These are phyloP conservation scores for Inonotus obliquus DNA, from an alignment of 1,284 basidiomycete species.

Conservation along the genomic window DNA sequence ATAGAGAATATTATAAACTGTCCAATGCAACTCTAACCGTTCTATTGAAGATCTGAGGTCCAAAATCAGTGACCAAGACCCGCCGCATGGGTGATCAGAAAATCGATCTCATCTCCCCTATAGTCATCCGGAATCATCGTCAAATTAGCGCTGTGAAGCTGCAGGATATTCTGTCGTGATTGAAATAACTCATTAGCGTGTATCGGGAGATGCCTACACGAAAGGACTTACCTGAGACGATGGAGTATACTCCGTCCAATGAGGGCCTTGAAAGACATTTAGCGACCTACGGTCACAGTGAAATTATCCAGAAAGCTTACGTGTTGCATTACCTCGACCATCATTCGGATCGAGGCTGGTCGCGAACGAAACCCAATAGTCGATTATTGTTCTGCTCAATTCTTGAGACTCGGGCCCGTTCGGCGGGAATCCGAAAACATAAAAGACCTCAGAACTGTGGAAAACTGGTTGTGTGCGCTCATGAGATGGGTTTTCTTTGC, in stretches of 20 bases:
- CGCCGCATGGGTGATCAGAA: conserved; percentile 29
- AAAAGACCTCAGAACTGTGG: conserved; percentile 38
- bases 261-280: conserved; percentile 28
- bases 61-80: background rate
- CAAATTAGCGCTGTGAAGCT: conserved; percentile 35
- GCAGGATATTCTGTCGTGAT: conserved; percentile 25
- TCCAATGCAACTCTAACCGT: no score
- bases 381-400: conserved; percentile 38
- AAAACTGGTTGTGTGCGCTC: conserved; percentile 25
- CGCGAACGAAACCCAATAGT: conserved; percentile 51
- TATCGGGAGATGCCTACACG: background rate
- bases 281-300: background rate
- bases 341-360: conserved; percentile 47
- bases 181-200: background rate
- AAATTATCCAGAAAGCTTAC: background rate
- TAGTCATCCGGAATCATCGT: conserved; percentile 35
- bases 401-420: conserved; percentile 26
- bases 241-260: conserved; percentile 31
- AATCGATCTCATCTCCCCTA: conserved; percentile 33
- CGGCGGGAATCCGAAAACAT: conserved; percentile 33
- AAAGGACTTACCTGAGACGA: background rate
- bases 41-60: no score
- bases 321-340: conserved; percentile 31
- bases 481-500: background rate
- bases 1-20: no score